Evolutionary conservation across 495 filamentous ascomycete species (phyloP).

Genomic region (Monascus purpureus): DNA sequence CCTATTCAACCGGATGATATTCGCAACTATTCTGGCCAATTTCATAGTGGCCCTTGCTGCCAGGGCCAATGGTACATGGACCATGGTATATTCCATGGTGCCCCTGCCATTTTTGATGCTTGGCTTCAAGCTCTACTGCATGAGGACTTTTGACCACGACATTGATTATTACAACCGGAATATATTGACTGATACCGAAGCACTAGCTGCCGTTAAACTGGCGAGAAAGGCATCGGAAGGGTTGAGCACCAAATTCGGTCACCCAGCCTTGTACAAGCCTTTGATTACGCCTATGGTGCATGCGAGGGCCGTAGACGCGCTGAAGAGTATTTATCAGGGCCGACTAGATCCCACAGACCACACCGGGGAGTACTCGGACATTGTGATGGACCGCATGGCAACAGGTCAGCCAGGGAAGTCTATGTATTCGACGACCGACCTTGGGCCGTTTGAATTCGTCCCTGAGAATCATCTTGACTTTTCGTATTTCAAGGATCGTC

Average conservation of each 20-base stretch:
- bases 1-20: slow-evolving; percentile 81
- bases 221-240: slow-evolving; percentile 50
- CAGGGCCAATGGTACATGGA: slow-evolving; percentile 42
- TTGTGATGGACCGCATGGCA: slow-evolving; percentile 71
- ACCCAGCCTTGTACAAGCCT: slow-evolving; percentile 78
- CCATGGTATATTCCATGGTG: slow-evolving; percentile 49
- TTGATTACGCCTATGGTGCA: slow-evolving; percentile 95
- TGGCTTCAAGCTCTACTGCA: slow-evolving; percentile 79
- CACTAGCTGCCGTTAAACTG: slow-evolving; percentile 27
- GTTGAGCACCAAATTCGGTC: slow-evolving; percentile 69
- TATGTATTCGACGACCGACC: slow-evolving; percentile 17
- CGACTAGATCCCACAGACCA: slow-evolving; percentile 51
- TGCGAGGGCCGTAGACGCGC: slow-evolving; percentile 68
- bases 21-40: slow-evolving; percentile 69
- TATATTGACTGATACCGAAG: slow-evolving; percentile 42
- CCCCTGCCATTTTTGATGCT: slow-evolving; percentile 73
- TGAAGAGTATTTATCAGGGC: slow-evolving; percentile 69
- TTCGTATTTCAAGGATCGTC: slow-evolving; percentile 73
- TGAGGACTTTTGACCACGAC: slow-evolving; percentile 56
- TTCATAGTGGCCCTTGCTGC: slow-evolving; percentile 61
- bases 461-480: slow-evolving; percentile 86
- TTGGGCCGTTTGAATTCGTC: slow-evolving; percentile 70
- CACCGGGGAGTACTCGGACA: slow-evolving; percentile 56
- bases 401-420: slow-evolving; percentile 57
- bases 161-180: slow-evolving; percentile 63